phyloP scores from a whole-genome alignment of 805 yeast genomes.

The Spathaspora passalidarum region DNA sequence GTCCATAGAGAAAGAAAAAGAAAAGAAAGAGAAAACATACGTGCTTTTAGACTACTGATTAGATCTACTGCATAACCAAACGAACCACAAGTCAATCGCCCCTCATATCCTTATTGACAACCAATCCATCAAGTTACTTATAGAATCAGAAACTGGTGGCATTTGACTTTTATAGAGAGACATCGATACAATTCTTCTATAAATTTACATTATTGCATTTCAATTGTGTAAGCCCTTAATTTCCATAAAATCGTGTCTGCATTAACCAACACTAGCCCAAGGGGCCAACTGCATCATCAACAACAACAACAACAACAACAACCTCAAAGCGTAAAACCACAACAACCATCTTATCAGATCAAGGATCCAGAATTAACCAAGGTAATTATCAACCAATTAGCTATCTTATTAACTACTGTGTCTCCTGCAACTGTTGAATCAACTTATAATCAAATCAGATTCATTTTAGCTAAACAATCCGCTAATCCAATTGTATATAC shows the following conservation, averaged over 20 bases:
- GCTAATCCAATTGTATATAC: constrained; percentile 15
- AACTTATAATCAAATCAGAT: constrained; percentile 44
- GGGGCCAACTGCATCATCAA: constrained; percentile 35
- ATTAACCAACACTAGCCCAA: constrained; percentile 31
- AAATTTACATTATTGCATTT: background rate
- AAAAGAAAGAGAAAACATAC: background rate
- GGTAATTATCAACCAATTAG: constrained; percentile 50
- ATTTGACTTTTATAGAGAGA: no score
- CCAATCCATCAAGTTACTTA: no score
- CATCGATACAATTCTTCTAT: no score
- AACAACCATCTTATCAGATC: constrained; percentile 4
- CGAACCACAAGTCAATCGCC: no score
- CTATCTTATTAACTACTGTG: constrained; percentile 47
- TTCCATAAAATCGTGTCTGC: constrained; percentile 32
- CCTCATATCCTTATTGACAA: background rate
- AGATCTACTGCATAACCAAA: no score
- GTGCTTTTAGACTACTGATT: constrained; percentile 35
- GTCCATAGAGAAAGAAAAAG: background rate
- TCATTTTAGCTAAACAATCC: constrained; percentile 34
- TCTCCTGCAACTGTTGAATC: constrained; percentile 37
- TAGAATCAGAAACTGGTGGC: no score
- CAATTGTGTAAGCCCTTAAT: constrained; percentile 1
- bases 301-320: constrained; percentile 7
- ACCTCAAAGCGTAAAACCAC: background rate
- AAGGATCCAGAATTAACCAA: constrained; percentile 28